phyloP scores from a whole-genome alignment of 2,329 filamentous ascomycete genomes.

The Cercospora berteroae region DNA sequence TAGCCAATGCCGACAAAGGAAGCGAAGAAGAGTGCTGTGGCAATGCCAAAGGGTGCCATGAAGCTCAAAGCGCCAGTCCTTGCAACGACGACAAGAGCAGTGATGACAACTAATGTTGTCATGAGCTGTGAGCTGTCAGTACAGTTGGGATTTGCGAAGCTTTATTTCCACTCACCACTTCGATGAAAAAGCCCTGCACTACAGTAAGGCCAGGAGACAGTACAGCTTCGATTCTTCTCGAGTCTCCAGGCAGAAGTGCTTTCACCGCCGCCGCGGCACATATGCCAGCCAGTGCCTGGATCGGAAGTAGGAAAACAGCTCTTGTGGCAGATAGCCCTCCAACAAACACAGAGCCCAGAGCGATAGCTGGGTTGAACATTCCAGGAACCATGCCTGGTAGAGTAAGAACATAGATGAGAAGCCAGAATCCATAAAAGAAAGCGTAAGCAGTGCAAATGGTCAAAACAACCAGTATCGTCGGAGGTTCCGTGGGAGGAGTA shows the following conservation, averaged over 20 bases:
- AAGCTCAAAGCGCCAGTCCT: slow-evolving; percentile 35
- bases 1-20: slow-evolving; percentile 33
- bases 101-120: slow-evolving; percentile 33
- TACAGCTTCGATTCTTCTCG: slow-evolving; percentile 31
- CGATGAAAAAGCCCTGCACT: slow-evolving; percentile 37
- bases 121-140: slow-evolving; percentile 31
- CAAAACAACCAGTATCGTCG: slow-evolving; percentile 23
- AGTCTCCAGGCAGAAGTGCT: slow-evolving; percentile 33
- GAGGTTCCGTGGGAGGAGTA: slow-evolving; percentile 20
- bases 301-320: slow-evolving; percentile 32
- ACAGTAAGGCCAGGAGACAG: slow-evolving; percentile 29
- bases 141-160: neutral
- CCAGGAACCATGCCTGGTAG: slow-evolving; percentile 35
- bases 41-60: slow-evolving; percentile 28
- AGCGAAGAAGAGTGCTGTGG: slow-evolving; percentile 25
- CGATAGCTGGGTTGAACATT: slow-evolving; percentile 36
- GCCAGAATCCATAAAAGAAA: slow-evolving; percentile 34
- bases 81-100: slow-evolving; percentile 36
- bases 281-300: slow-evolving; percentile 36
- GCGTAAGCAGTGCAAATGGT: slow-evolving; percentile 34
- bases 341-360: slow-evolving; percentile 33
- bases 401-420: slow-evolving; percentile 35
- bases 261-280: slow-evolving; percentile 34
- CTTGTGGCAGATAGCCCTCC: slow-evolving; percentile 28
- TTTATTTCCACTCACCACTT: slow-evolving; percentile 29